Conservation (phyloP, 1,284 basidiomycete species). For the Ceratobasidium sp. region DNA sequence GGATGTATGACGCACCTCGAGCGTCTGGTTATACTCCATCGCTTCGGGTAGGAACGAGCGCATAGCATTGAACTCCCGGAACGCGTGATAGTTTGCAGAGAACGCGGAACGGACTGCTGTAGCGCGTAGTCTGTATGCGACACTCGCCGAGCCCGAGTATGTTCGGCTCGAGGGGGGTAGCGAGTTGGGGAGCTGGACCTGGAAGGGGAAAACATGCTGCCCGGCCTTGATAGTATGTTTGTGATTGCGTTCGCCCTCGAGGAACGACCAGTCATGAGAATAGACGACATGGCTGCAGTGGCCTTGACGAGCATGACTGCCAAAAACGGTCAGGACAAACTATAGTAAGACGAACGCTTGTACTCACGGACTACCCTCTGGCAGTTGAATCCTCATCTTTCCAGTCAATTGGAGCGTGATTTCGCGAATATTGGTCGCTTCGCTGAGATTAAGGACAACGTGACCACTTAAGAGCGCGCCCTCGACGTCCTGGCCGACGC, state of each 20-base stretch:
- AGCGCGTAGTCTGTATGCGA: constrained; percentile 90
- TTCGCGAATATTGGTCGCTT: constrained; percentile 87
- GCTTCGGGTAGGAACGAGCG: constrained; percentile 84
- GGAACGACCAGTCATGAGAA: constrained; percentile 90
- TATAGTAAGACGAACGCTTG: not conserved
- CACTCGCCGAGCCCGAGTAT: constrained; percentile 65
- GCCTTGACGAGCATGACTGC: constrained; percentile 56
- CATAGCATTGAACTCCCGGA: constrained; percentile 73
- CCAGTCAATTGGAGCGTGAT: constrained; percentile 87
- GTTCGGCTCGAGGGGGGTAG: constrained; percentile 83
- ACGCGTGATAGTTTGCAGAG: constrained; percentile 76
- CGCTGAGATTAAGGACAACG: constrained; percentile 81
- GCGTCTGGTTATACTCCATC: constrained; percentile 93
- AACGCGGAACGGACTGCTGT: constrained; percentile 82
- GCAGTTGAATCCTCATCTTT: constrained; percentile 77
- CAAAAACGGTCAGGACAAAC: constrained; percentile 2
- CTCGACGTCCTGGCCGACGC: constrained; percentile 86
- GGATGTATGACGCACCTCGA: constrained; percentile 67
- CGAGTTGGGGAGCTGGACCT: constrained; percentile 82
- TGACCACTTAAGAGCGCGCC: constrained; percentile 81
- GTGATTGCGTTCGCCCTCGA: constrained; percentile 81
- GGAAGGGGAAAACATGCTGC: constrained; percentile 88
- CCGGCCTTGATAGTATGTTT: constrained; percentile 92
- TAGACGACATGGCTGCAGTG: constrained; percentile 75
- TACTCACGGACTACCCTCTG: constrained; percentile 75